These are phyloP conservation scores for Halenospora varia DNA, from an alignment of 495 filamentous ascomycete species.

Conservation along the genomic window DNA sequence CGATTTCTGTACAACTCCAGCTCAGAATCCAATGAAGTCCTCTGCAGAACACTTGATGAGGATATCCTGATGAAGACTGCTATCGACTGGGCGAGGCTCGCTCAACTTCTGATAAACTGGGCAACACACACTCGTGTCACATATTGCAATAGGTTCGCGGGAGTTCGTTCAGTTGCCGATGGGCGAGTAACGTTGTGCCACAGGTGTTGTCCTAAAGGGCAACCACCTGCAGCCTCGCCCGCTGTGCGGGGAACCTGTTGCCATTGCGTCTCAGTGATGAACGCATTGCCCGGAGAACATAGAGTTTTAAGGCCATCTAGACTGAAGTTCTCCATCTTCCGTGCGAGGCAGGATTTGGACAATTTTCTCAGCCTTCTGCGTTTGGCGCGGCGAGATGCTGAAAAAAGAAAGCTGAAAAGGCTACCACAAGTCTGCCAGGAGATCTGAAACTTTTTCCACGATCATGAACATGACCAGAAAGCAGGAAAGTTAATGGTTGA, in stretches of 20 bases:
- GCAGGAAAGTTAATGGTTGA: too few species aligned
- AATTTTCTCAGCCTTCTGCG: too few species aligned
- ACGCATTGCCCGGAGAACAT: too few species aligned
- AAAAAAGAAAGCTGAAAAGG: too few species aligned
- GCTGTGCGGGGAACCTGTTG: slow-evolving; percentile 3
- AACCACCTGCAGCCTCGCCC: slow-evolving; percentile 12
- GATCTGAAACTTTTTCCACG: too few species aligned
- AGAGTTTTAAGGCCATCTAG: too few species aligned
- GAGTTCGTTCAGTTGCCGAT: slow-evolving; percentile 13
- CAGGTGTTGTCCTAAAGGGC: background rate
- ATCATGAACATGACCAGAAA: too few species aligned
- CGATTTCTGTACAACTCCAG: too few species aligned
- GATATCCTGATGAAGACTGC: background rate
- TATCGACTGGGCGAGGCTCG: slow-evolving; percentile 6
- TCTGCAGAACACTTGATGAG: background rate
- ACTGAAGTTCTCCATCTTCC: too few species aligned
- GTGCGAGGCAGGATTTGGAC: too few species aligned
- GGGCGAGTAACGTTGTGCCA: slow-evolving; percentile 10
- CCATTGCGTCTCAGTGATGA: background rate
- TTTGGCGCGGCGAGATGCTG: too few species aligned
- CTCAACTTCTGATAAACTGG: background rate
- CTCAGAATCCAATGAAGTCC: background rate
- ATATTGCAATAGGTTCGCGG: slow-evolving; percentile 15
- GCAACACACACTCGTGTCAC: background rate
- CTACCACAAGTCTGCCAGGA: too few species aligned